Conservation (phyloP, 208 protist genomes). For the Kentomonas sorsogonicus region DNA sequence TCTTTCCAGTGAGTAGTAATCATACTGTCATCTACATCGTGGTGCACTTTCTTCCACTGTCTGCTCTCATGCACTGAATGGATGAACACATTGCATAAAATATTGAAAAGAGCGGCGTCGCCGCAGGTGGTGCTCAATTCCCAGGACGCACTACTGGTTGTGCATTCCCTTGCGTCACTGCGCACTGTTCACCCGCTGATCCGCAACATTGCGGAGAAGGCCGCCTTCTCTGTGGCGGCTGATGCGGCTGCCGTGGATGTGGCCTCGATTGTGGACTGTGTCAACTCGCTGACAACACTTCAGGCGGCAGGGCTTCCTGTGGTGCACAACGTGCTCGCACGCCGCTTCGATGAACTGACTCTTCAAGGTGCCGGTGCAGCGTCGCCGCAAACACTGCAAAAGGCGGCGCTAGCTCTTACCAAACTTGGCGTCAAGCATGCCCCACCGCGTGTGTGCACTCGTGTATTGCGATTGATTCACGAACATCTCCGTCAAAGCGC, state of each 20-base stretch:
- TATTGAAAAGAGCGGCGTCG: conserved; percentile 17
- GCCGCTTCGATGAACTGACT: conserved; percentile 41
- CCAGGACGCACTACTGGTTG: conserved; percentile 50
- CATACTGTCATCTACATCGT: too few relatives aligned
- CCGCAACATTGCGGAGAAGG: conserved; percentile 42
- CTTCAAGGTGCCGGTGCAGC: too few relatives aligned
- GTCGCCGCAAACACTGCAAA: conserved; percentile 44
- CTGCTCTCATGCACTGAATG: too few relatives aligned
- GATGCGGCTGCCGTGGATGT: conserved; percentile 18
- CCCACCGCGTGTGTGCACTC: conserved; percentile 12
- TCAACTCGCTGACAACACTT: conserved; percentile 36
- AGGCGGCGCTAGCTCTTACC: conserved; percentile 44
- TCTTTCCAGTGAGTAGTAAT: neutral
- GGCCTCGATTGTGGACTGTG: conserved; percentile 35
- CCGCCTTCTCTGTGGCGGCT: conserved; percentile 48
- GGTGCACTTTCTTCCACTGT: too few relatives aligned
- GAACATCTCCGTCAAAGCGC: conserved; percentile 3
- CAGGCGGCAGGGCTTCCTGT: conserved; percentile 34
- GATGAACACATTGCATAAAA: neutral
- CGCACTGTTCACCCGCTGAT: conserved; percentile 35
- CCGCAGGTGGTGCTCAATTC: conserved; percentile 37
- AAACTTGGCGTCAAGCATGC: conserved; percentile 31
- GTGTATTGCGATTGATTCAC: conserved; percentile 35
- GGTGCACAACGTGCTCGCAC: conserved; percentile 36
- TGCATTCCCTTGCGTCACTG: conserved; percentile 38